Percentiles rank a stretch among this genome's conserved stretches.
These are phyloP conservation scores for Xylaria telfairii DNA, from an alignment of 495 filamentous ascomycete genomes.

Conservation along the genomic window DNA sequence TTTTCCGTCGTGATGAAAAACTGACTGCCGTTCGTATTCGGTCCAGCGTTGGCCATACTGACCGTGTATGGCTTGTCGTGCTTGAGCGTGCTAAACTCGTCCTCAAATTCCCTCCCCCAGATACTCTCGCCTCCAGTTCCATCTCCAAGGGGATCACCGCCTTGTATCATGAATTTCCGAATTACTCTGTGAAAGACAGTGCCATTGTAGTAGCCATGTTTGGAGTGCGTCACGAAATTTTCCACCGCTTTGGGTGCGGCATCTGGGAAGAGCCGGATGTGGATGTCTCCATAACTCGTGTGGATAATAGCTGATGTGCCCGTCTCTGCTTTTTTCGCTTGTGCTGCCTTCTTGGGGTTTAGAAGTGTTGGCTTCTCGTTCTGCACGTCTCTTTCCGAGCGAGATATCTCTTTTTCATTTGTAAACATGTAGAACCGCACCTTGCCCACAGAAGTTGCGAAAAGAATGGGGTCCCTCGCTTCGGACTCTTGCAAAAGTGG, in stretches of 20 bases:
- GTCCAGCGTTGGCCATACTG: conserved; percentile 96
- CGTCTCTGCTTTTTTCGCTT: conserved; percentile 68
- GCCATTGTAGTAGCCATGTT: conserved; percentile 92
- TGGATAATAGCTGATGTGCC: conserved; percentile 85
- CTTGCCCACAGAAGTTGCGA: conserved; percentile 84
- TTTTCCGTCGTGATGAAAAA: conserved; percentile 99
- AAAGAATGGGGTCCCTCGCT: conserved; percentile 85
- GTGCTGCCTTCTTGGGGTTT: conserved; percentile 48
- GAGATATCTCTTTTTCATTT: conserved; percentile 82
- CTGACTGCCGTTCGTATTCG: conserved; percentile 79
- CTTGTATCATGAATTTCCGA: conserved; percentile 97
- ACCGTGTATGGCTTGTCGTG: conserved; percentile 97
- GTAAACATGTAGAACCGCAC: conserved; percentile 98
- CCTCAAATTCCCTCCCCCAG: conserved; percentile 94
- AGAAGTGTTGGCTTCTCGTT: conserved; percentile 85
- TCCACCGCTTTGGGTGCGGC: conserved; percentile 96
- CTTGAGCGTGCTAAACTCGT: conserved; percentile 89
- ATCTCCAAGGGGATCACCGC: conserved; percentile 92
- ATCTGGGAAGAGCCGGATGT: conserved; percentile 90
- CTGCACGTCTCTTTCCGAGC: conserved; percentile 86
- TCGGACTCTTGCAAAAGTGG: conserved; percentile 93
- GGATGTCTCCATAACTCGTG: conserved; percentile 94
- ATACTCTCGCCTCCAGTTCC: conserved; percentile 96
- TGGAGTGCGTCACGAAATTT: conserved; percentile 94
- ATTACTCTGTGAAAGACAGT: conserved; percentile 98